These are phyloP conservation scores for Saccharum hybrid DNA, from an alignment of 202 grass and related monocot genomes.

Conservation along the genomic window DNA sequence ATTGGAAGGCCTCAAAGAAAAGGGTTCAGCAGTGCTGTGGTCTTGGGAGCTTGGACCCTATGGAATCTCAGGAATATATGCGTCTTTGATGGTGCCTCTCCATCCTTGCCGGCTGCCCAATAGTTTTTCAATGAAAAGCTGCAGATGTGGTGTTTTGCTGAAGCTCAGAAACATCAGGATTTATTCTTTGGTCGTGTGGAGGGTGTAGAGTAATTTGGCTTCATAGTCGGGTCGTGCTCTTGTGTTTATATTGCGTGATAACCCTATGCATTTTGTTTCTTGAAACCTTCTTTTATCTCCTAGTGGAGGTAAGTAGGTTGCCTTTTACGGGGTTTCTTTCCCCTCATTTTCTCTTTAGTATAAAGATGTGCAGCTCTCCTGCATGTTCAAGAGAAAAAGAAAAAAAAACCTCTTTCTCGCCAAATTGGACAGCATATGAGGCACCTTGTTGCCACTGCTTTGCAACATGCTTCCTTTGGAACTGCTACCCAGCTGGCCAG, in stretches of 20 bases:
- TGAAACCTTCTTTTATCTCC: background rate
- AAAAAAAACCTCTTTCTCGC: background rate
- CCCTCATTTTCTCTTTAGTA: background rate
- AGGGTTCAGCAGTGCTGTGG: background rate
- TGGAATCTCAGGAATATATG: background rate
- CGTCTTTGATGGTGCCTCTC: background rate
- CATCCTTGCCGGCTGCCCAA: background rate
- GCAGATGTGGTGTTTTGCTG: background rate
- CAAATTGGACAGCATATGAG: background rate
- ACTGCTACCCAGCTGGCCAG: background rate
- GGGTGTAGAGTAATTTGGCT: background rate
- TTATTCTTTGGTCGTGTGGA: background rate
- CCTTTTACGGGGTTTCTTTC: background rate
- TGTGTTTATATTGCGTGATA: background rate
- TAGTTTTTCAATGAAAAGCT: background rate
- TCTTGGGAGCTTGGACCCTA: background rate
- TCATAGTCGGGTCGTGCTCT: background rate
- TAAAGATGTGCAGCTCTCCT: background rate
- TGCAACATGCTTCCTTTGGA: background rate
- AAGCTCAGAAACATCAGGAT: background rate
- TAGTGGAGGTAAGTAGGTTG: background rate
- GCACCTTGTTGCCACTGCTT: background rate
- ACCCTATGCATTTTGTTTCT: background rate
- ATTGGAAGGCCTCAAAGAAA: background rate
- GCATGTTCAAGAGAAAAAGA: background rate